Evolutionary conservation across 1,284 basidiomycete genomes (phyloP), one percentile per base, ranked within the genome.

Genomic region (Rhodotorula sp.): DNA sequence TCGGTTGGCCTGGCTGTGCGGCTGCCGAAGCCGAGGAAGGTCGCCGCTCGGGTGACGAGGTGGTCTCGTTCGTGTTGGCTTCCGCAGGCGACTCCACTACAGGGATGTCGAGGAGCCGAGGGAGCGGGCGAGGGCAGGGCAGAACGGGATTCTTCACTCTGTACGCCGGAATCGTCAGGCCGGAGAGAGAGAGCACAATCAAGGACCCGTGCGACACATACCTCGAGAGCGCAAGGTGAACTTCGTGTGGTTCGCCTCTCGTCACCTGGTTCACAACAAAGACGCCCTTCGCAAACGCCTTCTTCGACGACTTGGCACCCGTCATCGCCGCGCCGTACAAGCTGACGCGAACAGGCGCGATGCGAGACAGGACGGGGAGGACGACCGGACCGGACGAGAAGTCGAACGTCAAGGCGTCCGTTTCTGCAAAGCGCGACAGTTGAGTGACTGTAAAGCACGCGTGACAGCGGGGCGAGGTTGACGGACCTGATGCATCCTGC

Each of bases 311-410:
- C 54, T 47, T 58, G 26, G 20, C 9, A 5, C 30, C 37, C 24
- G 31, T 40, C 50, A n/a, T 22, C 18, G 30, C 48, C 15, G 40
- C 24, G 13, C 59, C 34, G 18, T 51, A 30, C 22, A 67, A 37
- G 10, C n/a, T 18, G 46, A 59, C 31, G 18, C 40, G 28, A 11
- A 62, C 48, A 1, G 60, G 65, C 7, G 59, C 24, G 34, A 56
- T 37, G 47, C 65, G 59, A 11, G 62, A 60, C 6, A 65, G 44
- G 22, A 58, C 46, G 30, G 58, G 57, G 7, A 69, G 53, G 22
- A 10, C 16, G 31, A 47, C 9, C 13, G 51, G 58, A 6, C 28
- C 15, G 16, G 8, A n/a, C 7, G 37, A 37, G 24, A 58, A 50
- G 50, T 52, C 55, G 31, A 60, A 61, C 16, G 28, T 31, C 10